Base-by-base conservation (phyloP, 192 early-diverging fungal genomes). In the Umbelopsis sp. region DNA sequence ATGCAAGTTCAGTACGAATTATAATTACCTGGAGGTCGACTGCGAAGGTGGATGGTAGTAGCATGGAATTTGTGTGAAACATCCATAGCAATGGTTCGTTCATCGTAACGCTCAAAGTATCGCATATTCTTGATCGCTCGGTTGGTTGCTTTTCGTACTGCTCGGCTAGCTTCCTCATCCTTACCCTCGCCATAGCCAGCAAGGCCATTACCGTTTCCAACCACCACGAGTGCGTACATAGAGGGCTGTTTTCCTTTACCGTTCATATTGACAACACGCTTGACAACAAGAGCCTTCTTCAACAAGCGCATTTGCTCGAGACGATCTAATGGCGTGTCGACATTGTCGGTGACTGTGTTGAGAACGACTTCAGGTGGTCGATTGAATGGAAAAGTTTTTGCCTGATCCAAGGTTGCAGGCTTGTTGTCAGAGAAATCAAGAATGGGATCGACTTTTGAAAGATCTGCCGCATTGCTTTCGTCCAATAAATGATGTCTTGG, bases 131-230 rank as follows among this genome's bases (percentile, higher is more conserved):
- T 95, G 75, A 96, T 92, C 16, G 97, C 97, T 31, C 85, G 68
- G 52, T 87, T 85, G 41, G 93, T 96, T 0, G 97, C 97, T 82
- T 97, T 95, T 66, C 87, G 80, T 44, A 98, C 89, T 3, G 97
- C 96, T 51, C 83, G 82, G 45, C 87, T 79, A 12, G 82, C 83
- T 69, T 98, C 97, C 38, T 86, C 77, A 41, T 92, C 90, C 74
- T 95, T 92, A 22, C 94, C 97, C 78, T 96, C 93, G 22, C 97
- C 97, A 74, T 91, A 96, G 21, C 97, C 97, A 8, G 94, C 96
- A 44, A 91, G 83, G 2, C 97, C 97, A 45, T 90, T 85, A 9
- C 94, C 94, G 74, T 97, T 95, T 6, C 97, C 97, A 6, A 99
- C 96, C 4, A 98, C 95, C 8, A 99, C 97, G 49, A 97, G 74